Evolutionary conservation across 148 eudicot genomes (phyloP).

Genomic region (Spergularia bocconei): DNA sequence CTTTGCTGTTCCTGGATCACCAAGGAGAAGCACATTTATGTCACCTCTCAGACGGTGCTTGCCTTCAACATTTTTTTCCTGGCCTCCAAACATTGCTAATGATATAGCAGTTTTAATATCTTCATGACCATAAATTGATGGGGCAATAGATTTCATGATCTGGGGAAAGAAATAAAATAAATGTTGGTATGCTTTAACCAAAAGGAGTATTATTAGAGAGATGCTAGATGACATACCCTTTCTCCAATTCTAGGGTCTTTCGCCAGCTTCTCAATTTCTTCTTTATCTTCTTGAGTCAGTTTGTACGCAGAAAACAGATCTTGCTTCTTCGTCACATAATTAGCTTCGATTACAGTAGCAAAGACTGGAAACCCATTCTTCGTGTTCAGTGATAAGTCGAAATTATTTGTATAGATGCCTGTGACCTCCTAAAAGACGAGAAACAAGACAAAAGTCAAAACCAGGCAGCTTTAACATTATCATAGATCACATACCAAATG

Average conservation of each 20-base stretch:
- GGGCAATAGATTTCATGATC: constrained; percentile 94
- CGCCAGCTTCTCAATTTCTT: constrained; percentile 83
- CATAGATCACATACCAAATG: background rate
- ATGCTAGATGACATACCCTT: constrained; percentile 46
- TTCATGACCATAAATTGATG: constrained; percentile 95
- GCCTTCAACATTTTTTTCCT: constrained; percentile 89
- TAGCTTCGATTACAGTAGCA: constrained; percentile 96
- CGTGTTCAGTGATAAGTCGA: constrained; percentile 82
- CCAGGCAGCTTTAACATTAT: background rate
- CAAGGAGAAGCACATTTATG: constrained; percentile 86
- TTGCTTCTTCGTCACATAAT: constrained; percentile 87
- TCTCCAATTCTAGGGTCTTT: constrained; percentile 94
- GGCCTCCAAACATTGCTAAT: constrained; percentile 98
- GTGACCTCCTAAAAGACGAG: constrained; percentile 74
- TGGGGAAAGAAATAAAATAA: constrained; percentile 15
- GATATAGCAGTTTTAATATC: constrained; percentile 95
- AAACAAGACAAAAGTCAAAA: constrained; percentile 9
- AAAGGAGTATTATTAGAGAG: background rate
- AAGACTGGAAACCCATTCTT: constrained; percentile 97
- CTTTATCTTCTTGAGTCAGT: constrained; percentile 92
- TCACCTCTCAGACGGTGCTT: constrained; percentile 92
- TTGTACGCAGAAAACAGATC: constrained; percentile 92
- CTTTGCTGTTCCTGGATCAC: constrained; percentile 99
- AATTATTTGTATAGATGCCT: constrained; percentile 91
- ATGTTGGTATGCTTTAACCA: background rate